Evolutionary conservation across 2,329 filamentous ascomycete genomes (phyloP).

Genomic region (Talaromyces sp.): DNA sequence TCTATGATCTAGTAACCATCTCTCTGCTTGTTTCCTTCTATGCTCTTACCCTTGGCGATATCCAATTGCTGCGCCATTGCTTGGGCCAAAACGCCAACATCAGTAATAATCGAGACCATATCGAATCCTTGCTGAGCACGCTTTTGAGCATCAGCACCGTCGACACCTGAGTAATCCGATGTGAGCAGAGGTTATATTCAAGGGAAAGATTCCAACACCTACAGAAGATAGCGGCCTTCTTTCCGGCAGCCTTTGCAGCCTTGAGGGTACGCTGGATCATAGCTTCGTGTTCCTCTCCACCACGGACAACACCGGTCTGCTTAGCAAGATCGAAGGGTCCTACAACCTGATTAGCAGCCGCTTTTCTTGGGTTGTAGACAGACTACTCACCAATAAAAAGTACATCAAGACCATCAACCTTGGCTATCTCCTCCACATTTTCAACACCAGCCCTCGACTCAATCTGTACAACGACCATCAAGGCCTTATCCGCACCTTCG

Average conservation of each 20-base stretch:
- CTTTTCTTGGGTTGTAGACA: not conserved
- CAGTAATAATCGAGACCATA: constrained; percentile 41
- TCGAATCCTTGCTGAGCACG: constrained; percentile 39
- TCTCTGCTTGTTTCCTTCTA: not conserved
- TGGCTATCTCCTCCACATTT: constrained; percentile 43
- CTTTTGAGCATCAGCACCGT: constrained; percentile 33
- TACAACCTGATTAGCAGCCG: not conserved
- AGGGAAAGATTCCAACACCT: constrained; percentile 15
- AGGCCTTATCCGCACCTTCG: constrained; percentile 51
- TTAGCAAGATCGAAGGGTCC: constrained; percentile 38
- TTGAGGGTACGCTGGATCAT: constrained; percentile 36
- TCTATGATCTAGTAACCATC: constrained; percentile 1
- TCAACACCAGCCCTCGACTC: constrained; percentile 42
- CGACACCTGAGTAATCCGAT: constrained; percentile 24
- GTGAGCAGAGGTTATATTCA: not conserved
- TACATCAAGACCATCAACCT: constrained; percentile 40
- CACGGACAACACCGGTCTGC: constrained; percentile 35
- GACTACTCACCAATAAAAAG: constrained; percentile 35
- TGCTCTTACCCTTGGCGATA: constrained; percentile 27
- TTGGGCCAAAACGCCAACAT: constrained; percentile 32
- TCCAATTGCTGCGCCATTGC: constrained; percentile 34
- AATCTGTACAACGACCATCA: constrained; percentile 49
- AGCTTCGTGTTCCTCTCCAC: constrained; percentile 39
- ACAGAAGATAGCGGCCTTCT: constrained; percentile 44
- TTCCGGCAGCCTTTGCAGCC: constrained; percentile 35